Conservation (phyloP, 225 moss, liverwort and hornwort genomes). For the Asterella californica region DNA sequence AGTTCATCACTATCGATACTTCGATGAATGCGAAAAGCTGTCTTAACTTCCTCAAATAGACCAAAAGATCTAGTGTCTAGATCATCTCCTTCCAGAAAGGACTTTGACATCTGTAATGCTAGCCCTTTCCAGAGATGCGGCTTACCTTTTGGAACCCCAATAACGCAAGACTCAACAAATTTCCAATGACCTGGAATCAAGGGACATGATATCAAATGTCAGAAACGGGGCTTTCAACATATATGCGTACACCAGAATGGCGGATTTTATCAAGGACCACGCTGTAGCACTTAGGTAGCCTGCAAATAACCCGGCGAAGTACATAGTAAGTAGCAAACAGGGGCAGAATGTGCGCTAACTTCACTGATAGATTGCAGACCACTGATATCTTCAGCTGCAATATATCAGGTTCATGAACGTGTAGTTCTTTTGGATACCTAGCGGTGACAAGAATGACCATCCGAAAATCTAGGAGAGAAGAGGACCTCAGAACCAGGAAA, state of each 20-base stretch:
- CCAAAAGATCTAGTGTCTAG: neutral
- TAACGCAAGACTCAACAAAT: constrained; percentile 62
- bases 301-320: no score
- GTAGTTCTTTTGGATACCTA: no score
- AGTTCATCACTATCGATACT: neutral
- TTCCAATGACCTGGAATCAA: constrained; percentile 66
- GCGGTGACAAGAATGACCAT: neutral
- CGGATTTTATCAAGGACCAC: neutral
- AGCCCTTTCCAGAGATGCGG: neutral
- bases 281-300: no score
- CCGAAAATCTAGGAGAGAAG: neutral
- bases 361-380: neutral
- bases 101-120: neutral
- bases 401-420: no score
- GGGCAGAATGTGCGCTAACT: no score
- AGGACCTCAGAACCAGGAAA: neutral
- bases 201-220: neutral
- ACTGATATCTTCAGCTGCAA: no score
- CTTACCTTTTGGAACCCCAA: constrained; percentile 58
- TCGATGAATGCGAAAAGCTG: neutral
- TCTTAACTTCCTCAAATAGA: neutral
- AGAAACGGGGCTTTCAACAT: neutral
- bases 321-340: no score
- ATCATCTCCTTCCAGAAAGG: neutral
- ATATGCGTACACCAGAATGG: neutral